Percentiles rank a stretch among this genome's conserved stretches.
phyloP scores from a whole-genome alignment of 208 protist genomes.

The Wallacemonas collosoma region DNA sequence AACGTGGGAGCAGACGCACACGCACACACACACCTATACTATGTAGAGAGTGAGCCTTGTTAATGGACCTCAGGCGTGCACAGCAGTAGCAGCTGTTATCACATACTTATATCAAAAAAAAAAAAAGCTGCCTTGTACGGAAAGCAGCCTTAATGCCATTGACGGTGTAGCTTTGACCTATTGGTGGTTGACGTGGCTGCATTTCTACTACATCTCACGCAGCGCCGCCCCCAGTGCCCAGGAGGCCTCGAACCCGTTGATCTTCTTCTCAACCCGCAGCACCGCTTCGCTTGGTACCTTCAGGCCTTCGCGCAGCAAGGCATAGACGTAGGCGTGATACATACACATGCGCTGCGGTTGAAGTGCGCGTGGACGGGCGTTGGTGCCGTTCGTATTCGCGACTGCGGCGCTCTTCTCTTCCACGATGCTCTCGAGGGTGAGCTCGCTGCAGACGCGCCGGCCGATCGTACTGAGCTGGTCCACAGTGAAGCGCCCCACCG shows the following conservation, averaged over 20 bases:
- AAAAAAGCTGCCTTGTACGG: no score
- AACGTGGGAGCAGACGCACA: no score
- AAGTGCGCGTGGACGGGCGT: slow-evolving; percentile 20
- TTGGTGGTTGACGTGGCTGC: no score
- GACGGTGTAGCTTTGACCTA: no score
- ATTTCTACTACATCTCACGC: background rate
- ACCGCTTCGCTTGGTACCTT: slow-evolving; percentile 47
- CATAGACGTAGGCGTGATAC: slow-evolving; percentile 75
- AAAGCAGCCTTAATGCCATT: no score
- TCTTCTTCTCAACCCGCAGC: slow-evolving; percentile 80
- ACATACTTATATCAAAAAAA: no score
- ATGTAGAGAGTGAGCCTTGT: no score
- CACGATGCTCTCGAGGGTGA: slow-evolving; percentile 30
- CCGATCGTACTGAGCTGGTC: slow-evolving; percentile 24
- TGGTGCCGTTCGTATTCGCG: background rate
- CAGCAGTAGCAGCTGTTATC: no score
- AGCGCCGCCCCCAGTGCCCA: slow-evolving; percentile 85
- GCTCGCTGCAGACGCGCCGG: slow-evolving; percentile 23
- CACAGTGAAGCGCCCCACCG: slow-evolving; percentile 23
- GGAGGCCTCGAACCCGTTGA: slow-evolving; percentile 72
- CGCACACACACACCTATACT: no score
- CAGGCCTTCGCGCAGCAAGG: slow-evolving; percentile 65
- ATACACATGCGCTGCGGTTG: slow-evolving; percentile 71
- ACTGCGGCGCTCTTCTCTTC: background rate
- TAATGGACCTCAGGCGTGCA: no score